Conservation (phyloP, 345 rosid species). For the Chamaenerion angustifolium region DNA sequence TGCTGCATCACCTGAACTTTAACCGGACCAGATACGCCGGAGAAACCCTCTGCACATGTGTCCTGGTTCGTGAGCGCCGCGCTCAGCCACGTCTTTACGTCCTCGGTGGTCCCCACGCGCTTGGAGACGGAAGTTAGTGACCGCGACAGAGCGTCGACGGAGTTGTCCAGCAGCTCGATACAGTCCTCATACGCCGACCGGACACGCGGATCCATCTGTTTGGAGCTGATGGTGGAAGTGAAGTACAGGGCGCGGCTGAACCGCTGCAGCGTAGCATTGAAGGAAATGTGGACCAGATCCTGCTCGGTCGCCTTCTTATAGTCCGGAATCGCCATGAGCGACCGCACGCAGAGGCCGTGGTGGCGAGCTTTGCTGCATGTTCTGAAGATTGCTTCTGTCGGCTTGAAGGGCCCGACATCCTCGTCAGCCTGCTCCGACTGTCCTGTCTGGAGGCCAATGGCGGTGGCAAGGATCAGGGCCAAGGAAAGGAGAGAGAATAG, state of each 20-base stretch:
- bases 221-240: constrained; percentile 30
- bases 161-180: constrained; percentile 77
- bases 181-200: constrained; percentile 82
- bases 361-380: constrained; percentile 52
- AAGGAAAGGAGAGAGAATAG: constrained; percentile 31
- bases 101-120: neutral
- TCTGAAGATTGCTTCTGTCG: constrained; percentile 66
- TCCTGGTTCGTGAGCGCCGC: constrained; percentile 83
- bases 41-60: constrained; percentile 84
- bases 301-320: constrained; percentile 34
- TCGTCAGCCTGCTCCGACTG: constrained; percentile 2
- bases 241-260: constrained; percentile 61
- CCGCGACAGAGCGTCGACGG: constrained; percentile 63
- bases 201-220: constrained; percentile 44
- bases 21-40: constrained; percentile 35
- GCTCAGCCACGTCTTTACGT: constrained; percentile 94
- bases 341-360: constrained; percentile 53
- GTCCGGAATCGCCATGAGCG: constrained; percentile 63
- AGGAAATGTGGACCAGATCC: constrained; percentile 83
- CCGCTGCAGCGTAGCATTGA: constrained; percentile 86
- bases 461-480: constrained; percentile 43
- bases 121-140: constrained; percentile 37
- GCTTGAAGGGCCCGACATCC: constrained; percentile 4
- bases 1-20: constrained; percentile 44
- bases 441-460: constrained; percentile 22